Conservation (phyloP, 2,329 filamentous ascomycete genomes). For the Cyclaneusma minus region DNA sequence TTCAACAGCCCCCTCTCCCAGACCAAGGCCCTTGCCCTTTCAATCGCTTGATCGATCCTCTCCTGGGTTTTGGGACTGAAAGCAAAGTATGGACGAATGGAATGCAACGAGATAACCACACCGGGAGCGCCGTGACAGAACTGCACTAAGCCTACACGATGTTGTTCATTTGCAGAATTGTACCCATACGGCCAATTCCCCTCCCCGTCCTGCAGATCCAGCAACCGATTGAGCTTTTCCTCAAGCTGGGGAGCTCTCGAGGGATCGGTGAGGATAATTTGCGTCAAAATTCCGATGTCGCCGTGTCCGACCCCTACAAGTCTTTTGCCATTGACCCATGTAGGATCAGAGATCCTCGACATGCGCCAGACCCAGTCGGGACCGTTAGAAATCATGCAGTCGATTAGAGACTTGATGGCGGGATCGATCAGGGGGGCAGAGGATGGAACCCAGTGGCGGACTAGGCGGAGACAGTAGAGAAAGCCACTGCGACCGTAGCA, state of each 20-base stretch:
- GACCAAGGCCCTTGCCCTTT: constrained; percentile 33
- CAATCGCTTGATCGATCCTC: constrained; percentile 35
- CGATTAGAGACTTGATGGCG: constrained; percentile 38
- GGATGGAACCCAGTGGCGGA: constrained; percentile 28
- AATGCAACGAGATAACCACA: constrained; percentile 39
- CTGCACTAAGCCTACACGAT: constrained; percentile 32
- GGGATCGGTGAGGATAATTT: constrained; percentile 44
- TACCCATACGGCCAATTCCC: constrained; percentile 56
- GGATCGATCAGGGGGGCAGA: constrained; percentile 32
- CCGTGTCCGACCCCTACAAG: constrained; percentile 56
- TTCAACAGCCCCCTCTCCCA: constrained; percentile 42
- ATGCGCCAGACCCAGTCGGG: constrained; percentile 46
- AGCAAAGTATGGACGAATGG: constrained; percentile 39
- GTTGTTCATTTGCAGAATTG: constrained; percentile 36
- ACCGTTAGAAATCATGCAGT: constrained; percentile 38
- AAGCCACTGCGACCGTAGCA: constrained; percentile 52
- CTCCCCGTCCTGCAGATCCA: constrained; percentile 41
- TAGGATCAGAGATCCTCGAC: no score
- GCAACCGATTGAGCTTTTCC: constrained; percentile 33
- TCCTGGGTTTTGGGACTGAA: constrained; percentile 33
- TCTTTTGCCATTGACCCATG: constrained; percentile 37
- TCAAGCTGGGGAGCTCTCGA: constrained; percentile 36
- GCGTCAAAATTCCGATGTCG: constrained; percentile 54
- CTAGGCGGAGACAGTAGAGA: constrained; percentile 50
- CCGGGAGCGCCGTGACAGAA: constrained; percentile 55